Evolutionary conservation across 78 protist species (phyloP).

Genomic region (Dictyostelium firmibasis): DNA sequence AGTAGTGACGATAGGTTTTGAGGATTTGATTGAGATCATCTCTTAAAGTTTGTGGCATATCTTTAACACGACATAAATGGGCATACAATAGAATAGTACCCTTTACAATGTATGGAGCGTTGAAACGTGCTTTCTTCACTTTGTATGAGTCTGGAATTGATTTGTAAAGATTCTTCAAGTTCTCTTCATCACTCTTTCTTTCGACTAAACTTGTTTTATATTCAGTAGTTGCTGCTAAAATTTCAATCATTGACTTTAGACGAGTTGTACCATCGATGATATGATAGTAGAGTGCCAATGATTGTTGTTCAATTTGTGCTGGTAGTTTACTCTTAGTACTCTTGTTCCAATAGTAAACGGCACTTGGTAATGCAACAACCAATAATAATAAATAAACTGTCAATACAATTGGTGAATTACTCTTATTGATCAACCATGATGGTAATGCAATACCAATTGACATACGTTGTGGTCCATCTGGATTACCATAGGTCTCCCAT

Average conservation of each 20-base stretch:
- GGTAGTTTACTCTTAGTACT: background rate
- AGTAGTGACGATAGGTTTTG: background rate
- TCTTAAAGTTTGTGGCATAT: slow-evolving; percentile 3
- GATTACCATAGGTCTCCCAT: slow-evolving; percentile 84
- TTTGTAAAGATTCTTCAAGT: background rate
- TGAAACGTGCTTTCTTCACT: slow-evolving; percentile 42
- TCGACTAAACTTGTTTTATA: slow-evolving; percentile 41
- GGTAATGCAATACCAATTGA: slow-evolving; percentile 84
- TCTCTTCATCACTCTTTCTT: slow-evolving; percentile 63
- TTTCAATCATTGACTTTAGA: slow-evolving; percentile 55
- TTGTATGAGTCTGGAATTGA: slow-evolving; percentile 44
- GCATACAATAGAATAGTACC: slow-evolving; percentile 40
- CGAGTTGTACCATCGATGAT: slow-evolving; percentile 16
- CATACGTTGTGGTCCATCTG: slow-evolving; percentile 83
- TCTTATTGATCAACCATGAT: slow-evolving; percentile 71
- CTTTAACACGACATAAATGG: slow-evolving; percentile 53
- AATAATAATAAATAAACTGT: slow-evolving; percentile 54
- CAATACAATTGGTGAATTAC: slow-evolving; percentile 67
- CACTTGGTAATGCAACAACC: slow-evolving; percentile 41
- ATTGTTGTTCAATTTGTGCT: background rate
- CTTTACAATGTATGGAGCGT: slow-evolving; percentile 31
- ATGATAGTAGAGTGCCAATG: slow-evolving; percentile 51
- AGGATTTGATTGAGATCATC: slow-evolving; percentile 40
- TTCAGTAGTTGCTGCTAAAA: slow-evolving; percentile 35
- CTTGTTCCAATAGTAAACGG: slow-evolving; percentile 50